phyloP scores from a whole-genome alignment of 768 basidiomycete species.

The Mycena pura region DNA sequence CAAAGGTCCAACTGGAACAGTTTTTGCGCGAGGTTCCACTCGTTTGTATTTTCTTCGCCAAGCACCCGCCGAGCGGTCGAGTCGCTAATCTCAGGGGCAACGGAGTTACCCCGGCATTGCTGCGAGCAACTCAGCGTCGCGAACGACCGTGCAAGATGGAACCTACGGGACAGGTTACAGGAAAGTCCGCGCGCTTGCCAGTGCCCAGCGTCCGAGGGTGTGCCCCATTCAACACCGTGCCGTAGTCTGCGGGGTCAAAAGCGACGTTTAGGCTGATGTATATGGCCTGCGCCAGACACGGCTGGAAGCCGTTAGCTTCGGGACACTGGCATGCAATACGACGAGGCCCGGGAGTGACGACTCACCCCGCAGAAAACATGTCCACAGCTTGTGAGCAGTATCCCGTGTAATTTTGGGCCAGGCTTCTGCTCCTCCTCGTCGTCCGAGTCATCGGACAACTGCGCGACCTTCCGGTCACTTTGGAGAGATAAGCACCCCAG shows the following conservation, averaged over 20 bases:
- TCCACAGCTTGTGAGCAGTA: conserved; percentile 29
- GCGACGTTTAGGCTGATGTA: conserved; percentile 26
- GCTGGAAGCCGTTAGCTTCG: conserved; percentile 7
- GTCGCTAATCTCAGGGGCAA: conserved; percentile 27
- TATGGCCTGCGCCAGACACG: conserved; percentile 29
- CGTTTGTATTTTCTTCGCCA: conserved; percentile 28
- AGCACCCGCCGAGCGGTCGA: conserved; percentile 25
- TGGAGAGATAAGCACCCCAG: not conserved
- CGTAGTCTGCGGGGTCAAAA: conserved; percentile 27
- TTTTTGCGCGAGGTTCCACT: conserved; percentile 28
- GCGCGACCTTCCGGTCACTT: conserved; percentile 24
- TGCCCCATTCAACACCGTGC: conserved; percentile 3
- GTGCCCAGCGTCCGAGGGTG: conserved; percentile 7
- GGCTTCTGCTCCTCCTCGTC: conserved; percentile 15
- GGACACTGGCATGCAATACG: too few species aligned
- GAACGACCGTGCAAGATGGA: too few species aligned
- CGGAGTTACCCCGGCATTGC: conserved; percentile 25
- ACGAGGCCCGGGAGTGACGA: not conserved
- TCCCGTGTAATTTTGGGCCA: conserved; percentile 21
- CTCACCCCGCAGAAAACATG: conserved; percentile 31
- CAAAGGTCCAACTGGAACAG: conserved; percentile 27
- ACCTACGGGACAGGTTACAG: conserved; percentile 30
- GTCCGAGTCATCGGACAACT: conserved; percentile 24
- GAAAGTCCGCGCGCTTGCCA: conserved; percentile 22
- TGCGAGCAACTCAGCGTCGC: not conserved